A percentile compares a stretch with the other conserved stretches of the same genome.
phyloP scores from a whole-genome alignment of 78 protist species.

The Pelomyxa schiedti region DNA sequence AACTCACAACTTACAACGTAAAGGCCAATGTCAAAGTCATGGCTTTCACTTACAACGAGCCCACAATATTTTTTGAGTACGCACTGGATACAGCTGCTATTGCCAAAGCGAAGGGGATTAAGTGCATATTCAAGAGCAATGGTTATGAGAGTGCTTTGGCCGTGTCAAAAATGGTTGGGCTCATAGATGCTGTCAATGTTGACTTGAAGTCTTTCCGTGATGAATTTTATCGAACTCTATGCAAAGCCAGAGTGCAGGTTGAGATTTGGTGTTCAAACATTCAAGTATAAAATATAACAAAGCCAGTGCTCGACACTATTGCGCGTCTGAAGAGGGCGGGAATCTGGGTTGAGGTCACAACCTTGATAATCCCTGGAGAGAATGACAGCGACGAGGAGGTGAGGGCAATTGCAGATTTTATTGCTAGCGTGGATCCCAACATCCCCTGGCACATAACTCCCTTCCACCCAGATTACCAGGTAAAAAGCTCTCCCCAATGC shows the following conservation, averaged over 20 bases:
- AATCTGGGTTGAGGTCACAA: slow-evolving; percentile 46
- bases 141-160: slow-evolving; percentile 23
- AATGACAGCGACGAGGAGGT: slow-evolving; percentile 33
- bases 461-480: slow-evolving; percentile 32
- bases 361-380: slow-evolving; percentile 42
- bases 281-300: too few relatives aligned
- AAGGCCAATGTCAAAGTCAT: not conserved
- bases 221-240: not conserved
- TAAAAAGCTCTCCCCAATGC: too few relatives aligned
- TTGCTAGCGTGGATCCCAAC: slow-evolving; percentile 5
- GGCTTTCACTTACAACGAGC: slow-evolving; percentile 52
- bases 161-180: not conserved
- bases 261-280: too few relatives aligned
- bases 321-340: slow-evolving; percentile 6
- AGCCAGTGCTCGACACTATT: slow-evolving; percentile 40
- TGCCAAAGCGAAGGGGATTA: slow-evolving; percentile 15
- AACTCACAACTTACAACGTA: too few relatives aligned
- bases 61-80: slow-evolving; percentile 50
- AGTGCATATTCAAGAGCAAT: slow-evolving; percentile 29
- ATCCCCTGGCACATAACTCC: slow-evolving; percentile 44
- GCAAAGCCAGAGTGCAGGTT: slow-evolving; percentile 28
- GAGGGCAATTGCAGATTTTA: not conserved
- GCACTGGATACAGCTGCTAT: slow-evolving; percentile 8
- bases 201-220: slow-evolving; percentile 36
- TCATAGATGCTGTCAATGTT: slow-evolving; percentile 31